Conservation (phyloP, 371 early-diverging fungal genomes). For the Apophysomyces sp. region DNA sequence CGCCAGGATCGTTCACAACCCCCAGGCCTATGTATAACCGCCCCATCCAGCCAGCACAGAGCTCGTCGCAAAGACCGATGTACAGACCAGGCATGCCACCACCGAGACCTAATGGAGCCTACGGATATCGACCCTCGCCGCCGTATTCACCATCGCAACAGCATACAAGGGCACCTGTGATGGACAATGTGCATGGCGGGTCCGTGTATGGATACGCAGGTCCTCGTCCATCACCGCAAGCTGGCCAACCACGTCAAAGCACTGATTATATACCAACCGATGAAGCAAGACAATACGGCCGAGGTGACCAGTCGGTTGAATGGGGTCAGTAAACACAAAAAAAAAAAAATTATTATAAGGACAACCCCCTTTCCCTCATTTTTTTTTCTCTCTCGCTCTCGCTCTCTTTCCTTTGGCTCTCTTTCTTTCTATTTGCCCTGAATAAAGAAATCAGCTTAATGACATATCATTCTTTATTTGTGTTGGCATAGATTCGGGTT, state of each 20-base stretch:
- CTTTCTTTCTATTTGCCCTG: conserved; percentile 3
- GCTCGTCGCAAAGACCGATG: conserved; percentile 10
- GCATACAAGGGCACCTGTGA: not conserved
- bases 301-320: conserved; percentile 19
- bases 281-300: conserved; percentile 10
- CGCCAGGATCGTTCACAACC: not conserved
- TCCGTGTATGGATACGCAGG: not conserved
- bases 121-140: conserved; percentile 4
- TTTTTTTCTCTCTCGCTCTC: conserved; percentile 1
- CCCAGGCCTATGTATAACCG: conserved; percentile 3
- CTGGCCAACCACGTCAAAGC: conserved; percentile 5
- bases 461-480: not conserved
- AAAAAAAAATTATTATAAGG: not conserved
- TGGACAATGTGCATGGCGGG: not conserved
- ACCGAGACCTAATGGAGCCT: not conserved
- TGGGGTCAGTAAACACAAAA: conserved; percentile 20
- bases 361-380: not conserved
- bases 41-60: not conserved
- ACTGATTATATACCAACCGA: not conserved
- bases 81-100: conserved; percentile 7
- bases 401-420: conserved; percentile 2
- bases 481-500: conserved; percentile 15
- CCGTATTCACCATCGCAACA: not conserved
- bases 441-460: conserved; percentile 11
- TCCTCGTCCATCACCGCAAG: not conserved